These are phyloP conservation scores for barley (Hordeum vulgare) DNA, from an alignment of 176 grass and related monocot genomes.

Conservation along the genomic window DNA sequence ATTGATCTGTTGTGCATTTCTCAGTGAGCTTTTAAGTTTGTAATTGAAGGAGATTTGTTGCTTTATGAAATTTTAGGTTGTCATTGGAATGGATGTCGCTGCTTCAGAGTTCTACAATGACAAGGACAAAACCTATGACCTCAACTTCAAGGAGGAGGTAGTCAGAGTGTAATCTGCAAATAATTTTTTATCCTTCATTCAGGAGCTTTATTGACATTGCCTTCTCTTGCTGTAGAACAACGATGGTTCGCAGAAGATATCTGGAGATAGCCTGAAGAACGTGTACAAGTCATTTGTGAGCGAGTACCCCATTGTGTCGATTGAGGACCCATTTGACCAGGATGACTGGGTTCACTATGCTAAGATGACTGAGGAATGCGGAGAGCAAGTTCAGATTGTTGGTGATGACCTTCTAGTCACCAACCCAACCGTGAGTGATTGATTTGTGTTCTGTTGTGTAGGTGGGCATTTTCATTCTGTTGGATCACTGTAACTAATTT, in stretches of 20 bases:
- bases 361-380: slow-evolving; percentile 86
- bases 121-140: slow-evolving; percentile 88
- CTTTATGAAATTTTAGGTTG: slow-evolving; percentile 43
- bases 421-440: slow-evolving; percentile 66
- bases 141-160: slow-evolving; percentile 98
- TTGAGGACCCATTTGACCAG: slow-evolving; percentile 98
- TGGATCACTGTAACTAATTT: neutral
- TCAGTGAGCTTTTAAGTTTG: neutral
- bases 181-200: neutral
- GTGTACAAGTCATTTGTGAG: slow-evolving; percentile 91
- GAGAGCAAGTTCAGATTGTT: slow-evolving; percentile 82
- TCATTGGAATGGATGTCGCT: slow-evolving; percentile 99
- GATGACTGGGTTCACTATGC: slow-evolving; percentile 90
- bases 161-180: no score
- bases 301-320: slow-evolving; percentile 89
- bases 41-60: neutral
- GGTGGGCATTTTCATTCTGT: neutral
- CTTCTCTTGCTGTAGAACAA: slow-evolving; percentile 54
- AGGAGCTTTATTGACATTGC: neutral
- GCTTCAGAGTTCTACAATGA: slow-evolving; percentile 94
- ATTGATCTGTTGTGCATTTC: neutral
- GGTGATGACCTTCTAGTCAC: slow-evolving; percentile 96
- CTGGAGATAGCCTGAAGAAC: slow-evolving; percentile 88
- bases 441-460: neutral
- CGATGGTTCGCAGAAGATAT: slow-evolving; percentile 95